phyloP scores from a whole-genome alignment of 2,329 filamentous ascomycete genomes.

The Colletotrichum aenigma region DNA sequence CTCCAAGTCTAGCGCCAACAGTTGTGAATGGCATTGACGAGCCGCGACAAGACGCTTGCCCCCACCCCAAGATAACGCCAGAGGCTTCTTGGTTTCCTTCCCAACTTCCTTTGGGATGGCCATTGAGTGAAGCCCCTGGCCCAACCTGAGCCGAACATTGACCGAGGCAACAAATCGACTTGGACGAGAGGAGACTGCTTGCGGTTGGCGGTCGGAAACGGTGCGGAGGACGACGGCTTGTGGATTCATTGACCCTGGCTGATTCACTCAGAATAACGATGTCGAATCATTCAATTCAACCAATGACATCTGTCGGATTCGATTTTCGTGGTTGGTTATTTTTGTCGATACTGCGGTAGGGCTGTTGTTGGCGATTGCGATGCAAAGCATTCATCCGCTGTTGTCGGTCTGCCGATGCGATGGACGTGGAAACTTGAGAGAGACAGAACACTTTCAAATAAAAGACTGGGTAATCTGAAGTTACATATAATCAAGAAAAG shows the following conservation, averaged over 20 bases:
- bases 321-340: neutral
- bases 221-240: neutral
- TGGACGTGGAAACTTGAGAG: neutral
- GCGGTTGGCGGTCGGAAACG: neutral
- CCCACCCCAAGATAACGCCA: neutral
- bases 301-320: neutral
- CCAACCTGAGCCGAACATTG: neutral
- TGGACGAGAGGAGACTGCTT: neutral
- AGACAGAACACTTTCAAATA: neutral
- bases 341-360: neutral
- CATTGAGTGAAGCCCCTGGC: neutral
- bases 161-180: neutral
- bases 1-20: neutral
- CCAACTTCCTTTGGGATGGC: neutral
- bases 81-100: neutral
- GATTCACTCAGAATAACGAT: neutral
- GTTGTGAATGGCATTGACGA: neutral
- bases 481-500: neutral
- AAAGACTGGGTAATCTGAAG: neutral
- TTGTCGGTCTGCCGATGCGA: neutral
- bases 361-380: neutral
- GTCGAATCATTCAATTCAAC: neutral
- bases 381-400: neutral
- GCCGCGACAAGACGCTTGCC: neutral
- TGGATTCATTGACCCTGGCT: neutral